Percentiles rank a stretch among this genome's conserved stretches.
Conservation (phyloP, 768 basidiomycete genomes). For the Chiua virens region DNA sequence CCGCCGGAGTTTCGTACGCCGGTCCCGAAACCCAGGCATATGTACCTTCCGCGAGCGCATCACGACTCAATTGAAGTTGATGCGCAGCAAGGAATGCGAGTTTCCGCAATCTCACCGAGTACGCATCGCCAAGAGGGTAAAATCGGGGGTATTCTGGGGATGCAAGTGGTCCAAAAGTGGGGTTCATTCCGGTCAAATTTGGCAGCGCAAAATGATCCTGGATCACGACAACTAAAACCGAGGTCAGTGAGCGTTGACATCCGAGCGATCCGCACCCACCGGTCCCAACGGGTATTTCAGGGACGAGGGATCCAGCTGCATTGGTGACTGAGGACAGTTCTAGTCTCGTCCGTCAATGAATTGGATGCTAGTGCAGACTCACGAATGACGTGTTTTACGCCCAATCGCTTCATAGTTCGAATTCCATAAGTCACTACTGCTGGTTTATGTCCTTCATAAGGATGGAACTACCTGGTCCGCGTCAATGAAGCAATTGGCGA, state of each 20-base stretch:
- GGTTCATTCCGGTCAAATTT: conserved; percentile 73
- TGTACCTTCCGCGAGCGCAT: conserved; percentile 72
- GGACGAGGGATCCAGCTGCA: conserved; percentile 81
- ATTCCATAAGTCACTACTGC: conserved; percentile 75
- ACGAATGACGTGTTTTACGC: conserved; percentile 77
- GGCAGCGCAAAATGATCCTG: conserved; percentile 85
- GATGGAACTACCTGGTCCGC: conserved; percentile 60
- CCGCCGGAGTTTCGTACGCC: conserved; percentile 87
- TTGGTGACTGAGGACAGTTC: conserved; percentile 66
- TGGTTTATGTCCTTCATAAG: conserved; percentile 80
- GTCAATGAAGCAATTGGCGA: conserved; percentile 2
- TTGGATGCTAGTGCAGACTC: conserved; percentile 26
- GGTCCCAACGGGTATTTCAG: conserved; percentile 72
- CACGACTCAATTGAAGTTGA: conserved; percentile 49
- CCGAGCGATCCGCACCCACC: conserved; percentile 45
- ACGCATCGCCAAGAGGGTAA: conserved; percentile 81
- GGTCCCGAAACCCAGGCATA: conserved; percentile 93
- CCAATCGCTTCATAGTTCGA: conserved; percentile 74
- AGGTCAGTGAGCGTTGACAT: conserved; percentile 8
- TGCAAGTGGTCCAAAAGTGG: conserved; percentile 70
- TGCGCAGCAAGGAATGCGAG: conserved; percentile 72
- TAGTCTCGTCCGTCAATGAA: not conserved
- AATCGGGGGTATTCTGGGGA: conserved; percentile 69
- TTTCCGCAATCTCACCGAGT: conserved; percentile 69
- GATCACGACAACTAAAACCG: conserved; percentile 67